These are phyloP conservation scores for Meyerozyma elateridarum DNA, from an alignment of 1,139 yeast genomes.

Conservation along the genomic window DNA sequence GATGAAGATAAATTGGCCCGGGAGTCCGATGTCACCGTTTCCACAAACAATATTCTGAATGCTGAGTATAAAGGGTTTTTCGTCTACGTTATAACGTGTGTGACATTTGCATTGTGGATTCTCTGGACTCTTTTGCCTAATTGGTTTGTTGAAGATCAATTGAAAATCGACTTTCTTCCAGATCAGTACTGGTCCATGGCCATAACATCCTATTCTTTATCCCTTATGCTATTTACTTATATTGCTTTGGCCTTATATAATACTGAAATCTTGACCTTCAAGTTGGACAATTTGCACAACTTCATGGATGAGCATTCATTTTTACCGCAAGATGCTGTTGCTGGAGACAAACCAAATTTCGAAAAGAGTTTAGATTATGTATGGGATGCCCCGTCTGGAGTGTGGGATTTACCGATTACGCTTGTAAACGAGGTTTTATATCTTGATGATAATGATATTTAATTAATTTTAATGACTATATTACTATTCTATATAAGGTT, in stretches of 20 bases:
- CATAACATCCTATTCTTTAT: conserved; percentile 63
- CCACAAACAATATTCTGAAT: conserved; percentile 58
- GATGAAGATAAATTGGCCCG: conserved; percentile 57
- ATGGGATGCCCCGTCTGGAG: conserved; percentile 67
- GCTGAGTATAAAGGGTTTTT: conserved; percentile 84
- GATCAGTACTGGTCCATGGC: conserved; percentile 87
- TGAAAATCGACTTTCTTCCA: conserved; percentile 72
- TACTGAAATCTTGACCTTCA: conserved; percentile 63
- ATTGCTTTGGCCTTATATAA: conserved; percentile 67
- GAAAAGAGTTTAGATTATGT: conserved; percentile 29
- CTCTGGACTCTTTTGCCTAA: conserved; percentile 72
- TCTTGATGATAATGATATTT: conserved; percentile 13
- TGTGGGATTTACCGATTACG: conserved; percentile 74
- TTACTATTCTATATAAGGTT: conserved; percentile 5
- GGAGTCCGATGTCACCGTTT: conserved; percentile 72
- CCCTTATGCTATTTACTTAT: conserved; percentile 68
- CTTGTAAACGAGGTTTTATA: conserved; percentile 70
- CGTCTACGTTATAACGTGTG: conserved; percentile 57
- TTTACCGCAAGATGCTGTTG: conserved; percentile 1
- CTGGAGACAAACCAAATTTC: conserved; percentile 6
- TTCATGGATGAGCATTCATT: conserved; percentile 63
- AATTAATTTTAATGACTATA: conserved; percentile 5
- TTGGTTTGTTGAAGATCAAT: conserved; percentile 34
- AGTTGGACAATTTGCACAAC: conserved; percentile 54
- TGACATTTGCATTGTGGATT: conserved; percentile 49